Evolutionary conservation across 2,329 filamentous ascomycete genomes (phyloP).

Genomic region (Exophiala oligosperma): DNA sequence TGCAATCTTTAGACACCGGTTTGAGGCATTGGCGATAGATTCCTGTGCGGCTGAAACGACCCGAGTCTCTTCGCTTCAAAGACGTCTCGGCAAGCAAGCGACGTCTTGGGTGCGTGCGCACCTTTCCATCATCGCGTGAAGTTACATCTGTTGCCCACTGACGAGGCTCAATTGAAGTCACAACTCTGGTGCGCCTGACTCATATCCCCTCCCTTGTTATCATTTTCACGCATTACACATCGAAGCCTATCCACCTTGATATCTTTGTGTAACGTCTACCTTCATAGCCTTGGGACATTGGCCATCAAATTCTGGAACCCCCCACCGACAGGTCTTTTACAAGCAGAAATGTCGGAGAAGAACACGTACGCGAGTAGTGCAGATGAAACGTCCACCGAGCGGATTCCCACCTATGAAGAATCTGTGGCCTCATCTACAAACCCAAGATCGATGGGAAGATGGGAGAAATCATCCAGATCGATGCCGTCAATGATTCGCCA

Average conservation of each 20-base stretch:
- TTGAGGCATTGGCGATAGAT: neutral
- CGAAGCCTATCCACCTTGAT: no score
- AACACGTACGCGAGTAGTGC: neutral
- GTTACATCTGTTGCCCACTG: no score
- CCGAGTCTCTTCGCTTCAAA: neutral
- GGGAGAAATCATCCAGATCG: slow-evolving; percentile 24
- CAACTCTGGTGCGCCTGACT: no score
- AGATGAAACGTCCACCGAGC: slow-evolving; percentile 32
- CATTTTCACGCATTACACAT: no score
- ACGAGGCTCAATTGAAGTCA: no score
- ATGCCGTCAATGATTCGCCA: slow-evolving; percentile 13
- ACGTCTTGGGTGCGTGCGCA: neutral
- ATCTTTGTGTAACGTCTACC: no score
- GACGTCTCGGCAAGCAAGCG: neutral
- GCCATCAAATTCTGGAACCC: no score
- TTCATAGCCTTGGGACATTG: no score
- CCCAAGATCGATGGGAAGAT: neutral
- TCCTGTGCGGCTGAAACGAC: neutral
- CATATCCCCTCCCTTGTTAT: no score
- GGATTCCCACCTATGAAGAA: slow-evolving; percentile 37
- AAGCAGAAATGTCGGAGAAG: slow-evolving; percentile 12
- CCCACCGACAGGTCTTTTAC: neutral
- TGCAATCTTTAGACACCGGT: neutral
- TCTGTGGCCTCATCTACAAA: slow-evolving; percentile 21
- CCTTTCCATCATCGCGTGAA: no score